phyloP scores from a whole-genome alignment of 2,329 filamentous ascomycete genomes.

The Diplodia scrobiculata region DNA sequence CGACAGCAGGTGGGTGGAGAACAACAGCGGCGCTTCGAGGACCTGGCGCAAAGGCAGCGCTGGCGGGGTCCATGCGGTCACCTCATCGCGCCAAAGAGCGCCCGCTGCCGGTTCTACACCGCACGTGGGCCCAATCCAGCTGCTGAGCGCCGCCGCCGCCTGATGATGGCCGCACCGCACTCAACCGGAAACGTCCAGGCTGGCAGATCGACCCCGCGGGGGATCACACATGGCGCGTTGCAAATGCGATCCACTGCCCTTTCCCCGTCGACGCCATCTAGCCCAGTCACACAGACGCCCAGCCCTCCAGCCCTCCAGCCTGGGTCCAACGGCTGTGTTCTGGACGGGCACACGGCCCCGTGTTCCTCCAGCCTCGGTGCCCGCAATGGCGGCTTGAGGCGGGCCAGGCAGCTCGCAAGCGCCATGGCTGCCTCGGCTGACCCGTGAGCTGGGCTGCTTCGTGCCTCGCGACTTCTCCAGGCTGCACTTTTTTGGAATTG shows the following conservation, averaged over 20 bases:
- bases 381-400: no score
- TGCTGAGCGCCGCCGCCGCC: neutral
- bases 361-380: no score
- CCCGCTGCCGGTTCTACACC: conserved; percentile 6
- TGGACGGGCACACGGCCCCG: no score
- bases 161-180: neutral
- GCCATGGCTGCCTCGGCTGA: no score
- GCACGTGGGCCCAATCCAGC: conserved; percentile 6
- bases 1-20: neutral
- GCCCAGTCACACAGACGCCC: neutral
- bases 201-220: conserved; percentile 17
- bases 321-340: no score
- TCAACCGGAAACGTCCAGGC: conserved; percentile 4
- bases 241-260: neutral
- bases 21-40: neutral
- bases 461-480: neutral
- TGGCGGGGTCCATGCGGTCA: neutral
- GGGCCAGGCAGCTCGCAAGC: no score
- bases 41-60: neutral
- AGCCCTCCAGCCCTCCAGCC: no score
- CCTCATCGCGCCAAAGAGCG: neutral
- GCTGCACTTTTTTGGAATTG: conserved; percentile 11
- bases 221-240: conserved; percentile 1
- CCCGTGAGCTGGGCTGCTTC: neutral
- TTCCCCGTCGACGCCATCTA: neutral